A percentile compares a stretch with the other conserved stretches of the same genome.
phyloP scores from a whole-genome alignment of 2,329 filamentous ascomycete genomes.

The Cladosporium oxysporum region DNA sequence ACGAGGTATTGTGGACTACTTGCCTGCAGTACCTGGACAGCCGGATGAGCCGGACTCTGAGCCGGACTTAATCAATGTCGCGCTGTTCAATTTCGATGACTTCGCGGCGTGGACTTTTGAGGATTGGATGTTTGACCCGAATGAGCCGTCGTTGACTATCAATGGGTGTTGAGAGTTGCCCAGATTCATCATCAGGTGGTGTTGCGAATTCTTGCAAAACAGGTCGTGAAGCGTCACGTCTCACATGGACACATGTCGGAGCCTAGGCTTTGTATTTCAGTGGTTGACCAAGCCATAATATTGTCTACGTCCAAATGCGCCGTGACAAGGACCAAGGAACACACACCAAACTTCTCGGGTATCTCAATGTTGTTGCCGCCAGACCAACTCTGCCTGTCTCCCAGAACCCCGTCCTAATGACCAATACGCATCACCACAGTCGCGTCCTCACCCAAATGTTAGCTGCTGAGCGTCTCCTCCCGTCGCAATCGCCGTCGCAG shows the following conservation, averaged over 20 bases:
- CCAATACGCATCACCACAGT: not conserved
- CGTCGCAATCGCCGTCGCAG: not conserved
- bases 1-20: conserved; percentile 22
- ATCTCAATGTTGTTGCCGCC: not conserved
- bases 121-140: conserved; percentile 32
- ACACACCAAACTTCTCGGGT: not conserved
- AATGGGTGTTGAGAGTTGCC: not conserved
- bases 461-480: not conserved
- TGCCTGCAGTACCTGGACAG: conserved; percentile 16
- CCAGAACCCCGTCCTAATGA: not conserved
- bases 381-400: not conserved
- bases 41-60: not conserved
- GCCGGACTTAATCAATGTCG: conserved; percentile 1
- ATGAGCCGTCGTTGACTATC: conserved; percentile 21
- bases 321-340: not conserved
- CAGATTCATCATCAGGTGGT: not conserved
- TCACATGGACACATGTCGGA: not conserved
- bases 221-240: not conserved
- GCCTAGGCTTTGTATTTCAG: not conserved
- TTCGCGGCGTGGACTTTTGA: conserved; percentile 37
- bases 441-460: not conserved
- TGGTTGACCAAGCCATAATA: not conserved
- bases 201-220: not conserved
- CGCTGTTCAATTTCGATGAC: conserved; percentile 33
- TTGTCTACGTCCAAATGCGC: not conserved